Percentiles rank a stretch among this genome's conserved stretches.
phyloP scores from a whole-genome alignment of 2,329 filamentous ascomycete genomes.

The Monilinia aucupariae region DNA sequence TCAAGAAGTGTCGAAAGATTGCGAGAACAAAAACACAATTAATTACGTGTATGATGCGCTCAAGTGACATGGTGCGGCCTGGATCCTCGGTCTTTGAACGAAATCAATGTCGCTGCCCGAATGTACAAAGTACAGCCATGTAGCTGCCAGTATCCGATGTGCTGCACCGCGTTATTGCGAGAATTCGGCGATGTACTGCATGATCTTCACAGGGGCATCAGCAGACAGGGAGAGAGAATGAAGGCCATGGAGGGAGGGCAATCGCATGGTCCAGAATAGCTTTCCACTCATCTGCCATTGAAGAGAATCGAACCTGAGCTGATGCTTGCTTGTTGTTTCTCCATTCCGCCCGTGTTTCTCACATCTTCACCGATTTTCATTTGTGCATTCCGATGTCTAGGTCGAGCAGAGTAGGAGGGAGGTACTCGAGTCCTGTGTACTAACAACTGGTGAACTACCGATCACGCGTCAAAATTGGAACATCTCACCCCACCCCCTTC shows the following conservation, averaged over 20 bases:
- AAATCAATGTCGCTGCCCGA: neutral
- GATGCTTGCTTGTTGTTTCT: neutral
- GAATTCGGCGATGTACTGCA: neutral
- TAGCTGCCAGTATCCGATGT: neutral
- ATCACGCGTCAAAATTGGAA: slow-evolving; percentile 2
- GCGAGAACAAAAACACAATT: neutral
- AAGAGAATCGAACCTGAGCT: neutral
- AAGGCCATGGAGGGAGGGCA: no score
- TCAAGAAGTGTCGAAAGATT: neutral
- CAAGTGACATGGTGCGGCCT: neutral
- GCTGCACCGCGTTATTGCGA: neutral
- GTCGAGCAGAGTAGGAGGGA: no score
- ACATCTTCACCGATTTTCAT: no score
- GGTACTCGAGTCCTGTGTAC: no score
- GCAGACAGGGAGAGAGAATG: neutral
- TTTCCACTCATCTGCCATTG: no score
- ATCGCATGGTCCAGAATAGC: neutral
- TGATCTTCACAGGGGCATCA: neutral
- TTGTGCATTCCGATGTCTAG: no score
- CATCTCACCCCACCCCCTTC: neutral
- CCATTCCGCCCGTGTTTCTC: no score
- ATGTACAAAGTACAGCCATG: neutral
- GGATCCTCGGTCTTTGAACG: neutral
- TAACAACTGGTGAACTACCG: no score
- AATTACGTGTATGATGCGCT: neutral